Evolutionary conservation across 495 filamentous ascomycete species (phyloP), one percentile per base, ranked within the genome.

Genomic region (Neurospora cerealis): DNA sequence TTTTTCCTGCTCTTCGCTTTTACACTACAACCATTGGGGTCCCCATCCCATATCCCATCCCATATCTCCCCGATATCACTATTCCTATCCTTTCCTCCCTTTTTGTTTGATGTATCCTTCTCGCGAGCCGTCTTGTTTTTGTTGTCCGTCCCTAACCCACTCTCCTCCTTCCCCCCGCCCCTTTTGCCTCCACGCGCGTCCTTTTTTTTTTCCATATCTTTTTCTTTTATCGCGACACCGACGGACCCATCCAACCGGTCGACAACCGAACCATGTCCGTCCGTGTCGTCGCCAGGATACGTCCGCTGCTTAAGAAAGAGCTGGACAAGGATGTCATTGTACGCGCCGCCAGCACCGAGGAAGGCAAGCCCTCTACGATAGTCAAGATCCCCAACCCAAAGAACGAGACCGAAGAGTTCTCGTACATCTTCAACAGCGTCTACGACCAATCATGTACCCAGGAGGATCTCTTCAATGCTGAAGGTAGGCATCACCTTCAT

Each of bases 331-430:
- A 99, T 81, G 86, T 91, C 77, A 97, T 99, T 77, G 90, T 99
- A 70, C 88, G 85, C 24, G 88, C 91, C 0, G 84, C 88, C 79
- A 79, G 81, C 76, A 81, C 80, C 76, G 87, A 89, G 7, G 88
- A 91, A 42, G 88, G 89, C 11, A 87, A 80, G 75, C 81, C 84
- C 7, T 79, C 79, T 72, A 95, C 89, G 13, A 81, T 94, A 15
- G 89, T 99, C 75, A 91, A 93, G 75, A 97, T 99, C 78, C 96
- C 96, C 28, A 98, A 93, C 81, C 95, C 95, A 0, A 97, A 95
- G 84, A 97, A 98, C 74, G 92, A 92, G 74, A 85, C 88, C 7
- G 96, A 99, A 79, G 91, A 93, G 73, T 99, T 95, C 81, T 92
- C 92, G 32, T 99, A 98, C 79, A 90, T 95, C 38, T 99, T 98